Base-by-base conservation (phyloP, 257 asterid genomes). In the Penstemon barbatus region DNA sequence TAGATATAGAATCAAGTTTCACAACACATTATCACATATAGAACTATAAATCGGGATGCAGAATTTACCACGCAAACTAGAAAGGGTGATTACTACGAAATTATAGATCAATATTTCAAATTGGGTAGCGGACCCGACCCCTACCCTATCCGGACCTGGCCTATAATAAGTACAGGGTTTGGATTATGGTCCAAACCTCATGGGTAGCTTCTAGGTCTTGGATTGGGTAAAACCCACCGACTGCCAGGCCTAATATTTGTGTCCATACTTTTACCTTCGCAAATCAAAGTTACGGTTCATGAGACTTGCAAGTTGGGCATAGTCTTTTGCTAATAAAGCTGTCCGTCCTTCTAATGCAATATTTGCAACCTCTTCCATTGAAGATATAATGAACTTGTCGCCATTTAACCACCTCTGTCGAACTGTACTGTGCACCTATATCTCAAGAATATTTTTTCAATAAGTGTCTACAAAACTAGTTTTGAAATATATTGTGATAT, bases 361-460 rank as follows among this genome's bases (percentile, higher is more conserved):
- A 45, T 87, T 73, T 39, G 97, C 96, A 67, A 94, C 96, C 79
- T 91, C 91, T 77, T 87, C 85, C 82, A 94, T 83, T 72, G 91
- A 73, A 64, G 95, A 83, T 75, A 86, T 85, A 8, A 94, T 89
- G 82, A 91, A 87, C 78, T 87, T 3, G 65, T 94, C 99, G 45
- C 97, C 97, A 57, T 84, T 74, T 71, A 94, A 77, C 99, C 99
- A 91, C 73, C 95, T 87, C 44, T 87, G 85, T 37, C 90, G 80
- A 52, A 93, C 97, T 57, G 97, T 85, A 72, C 97, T 93, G 42
- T 93, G 99, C 9, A 93, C 85, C 99, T 93, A 84, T 33, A 74
- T 43, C 61, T 3, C 62, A 42, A 8, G 56, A 61, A 59, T 51
- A 46, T 39, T 42, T 45, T 46, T 15, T 46, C 75, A 48, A 11